Evolutionary conservation across 148 eudicot species (phyloP).

Genomic region (Chenopodium album): DNA sequence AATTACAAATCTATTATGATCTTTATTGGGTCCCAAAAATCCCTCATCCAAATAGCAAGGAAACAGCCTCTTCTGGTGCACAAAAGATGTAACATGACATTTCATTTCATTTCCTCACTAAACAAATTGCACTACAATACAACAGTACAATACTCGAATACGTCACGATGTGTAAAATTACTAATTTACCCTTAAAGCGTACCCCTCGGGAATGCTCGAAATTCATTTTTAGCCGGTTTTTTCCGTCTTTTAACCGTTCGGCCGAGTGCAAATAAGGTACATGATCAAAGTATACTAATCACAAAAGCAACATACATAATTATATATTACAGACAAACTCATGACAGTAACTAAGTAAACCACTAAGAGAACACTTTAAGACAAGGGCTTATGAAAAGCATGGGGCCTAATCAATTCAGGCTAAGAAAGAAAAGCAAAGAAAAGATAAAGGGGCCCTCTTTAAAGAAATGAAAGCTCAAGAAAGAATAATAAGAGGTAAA

Average conservation of each 20-base stretch:
- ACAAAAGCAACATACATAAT: neutral
- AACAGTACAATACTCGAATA: neutral
- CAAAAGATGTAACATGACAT: neutral
- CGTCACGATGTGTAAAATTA: neutral
- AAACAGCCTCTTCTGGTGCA: slow-evolving; percentile 7
- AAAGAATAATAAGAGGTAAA: slow-evolving; percentile 23
- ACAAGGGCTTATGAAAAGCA: slow-evolving; percentile 20
- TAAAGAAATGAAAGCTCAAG: slow-evolving; percentile 33
- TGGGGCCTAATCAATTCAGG: slow-evolving; percentile 25
- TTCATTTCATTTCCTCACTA: neutral
- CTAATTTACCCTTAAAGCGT: neutral
- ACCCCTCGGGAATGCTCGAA: too few relatives aligned
- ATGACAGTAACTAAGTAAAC: slow-evolving; percentile 18
- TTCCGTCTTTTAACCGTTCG: too few relatives aligned
- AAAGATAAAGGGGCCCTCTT: slow-evolving; percentile 16
- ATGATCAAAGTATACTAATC: neutral
- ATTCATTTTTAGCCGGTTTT: too few relatives aligned
- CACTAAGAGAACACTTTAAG: slow-evolving; percentile 29
- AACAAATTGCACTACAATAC: neutral
- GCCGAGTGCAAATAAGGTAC: neutral
- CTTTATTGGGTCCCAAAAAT: slow-evolving; percentile 23
- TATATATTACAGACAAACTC: slow-evolving; percentile 28
- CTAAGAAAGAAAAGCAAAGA: slow-evolving; percentile 8
- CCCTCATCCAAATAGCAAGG: slow-evolving; percentile 29
- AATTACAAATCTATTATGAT: slow-evolving; percentile 29